Evolutionary conservation across 768 basidiomycete species (phyloP).

Genomic region (Tulasnella sp.): DNA sequence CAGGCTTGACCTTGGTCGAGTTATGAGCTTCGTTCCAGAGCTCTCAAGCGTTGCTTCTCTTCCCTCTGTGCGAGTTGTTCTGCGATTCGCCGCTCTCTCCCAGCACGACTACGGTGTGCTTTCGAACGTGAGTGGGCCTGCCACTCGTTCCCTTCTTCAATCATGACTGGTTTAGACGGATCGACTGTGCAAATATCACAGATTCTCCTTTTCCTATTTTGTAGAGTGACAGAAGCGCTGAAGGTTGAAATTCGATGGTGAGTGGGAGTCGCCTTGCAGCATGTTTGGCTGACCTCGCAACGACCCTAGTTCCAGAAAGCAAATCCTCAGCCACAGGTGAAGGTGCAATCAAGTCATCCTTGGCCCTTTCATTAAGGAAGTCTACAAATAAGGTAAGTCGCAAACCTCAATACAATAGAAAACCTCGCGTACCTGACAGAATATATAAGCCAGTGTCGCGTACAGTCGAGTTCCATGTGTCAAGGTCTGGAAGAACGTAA

Average conservation of each 20-base stretch:
- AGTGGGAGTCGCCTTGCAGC: constrained; percentile 35
- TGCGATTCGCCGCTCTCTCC: constrained; percentile 30
- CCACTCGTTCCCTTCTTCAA: constrained; percentile 62
- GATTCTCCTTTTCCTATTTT: constrained; percentile 55
- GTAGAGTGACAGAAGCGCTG: constrained; percentile 63
- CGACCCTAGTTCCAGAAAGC: constrained; percentile 56
- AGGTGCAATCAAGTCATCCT: constrained; percentile 62
- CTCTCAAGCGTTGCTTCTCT: constrained; percentile 27
- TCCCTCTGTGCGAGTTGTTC: constrained; percentile 28
- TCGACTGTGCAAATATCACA: constrained; percentile 68
- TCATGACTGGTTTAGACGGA: constrained; percentile 60
- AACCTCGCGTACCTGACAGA: constrained; percentile 50
- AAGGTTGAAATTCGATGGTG: constrained; percentile 18
- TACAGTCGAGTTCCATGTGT: constrained; percentile 64
- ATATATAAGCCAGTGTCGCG: constrained; percentile 55
- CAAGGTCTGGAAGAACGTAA: constrained; percentile 48
- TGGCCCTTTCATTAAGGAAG: constrained; percentile 54
- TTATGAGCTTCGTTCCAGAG: neutral
- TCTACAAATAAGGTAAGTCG: constrained; percentile 46
- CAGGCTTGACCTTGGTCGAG: no score
- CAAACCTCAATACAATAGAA: neutral
- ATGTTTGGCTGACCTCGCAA: constrained; percentile 19
- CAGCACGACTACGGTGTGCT: constrained; percentile 38
- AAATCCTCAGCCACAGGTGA: constrained; percentile 60
- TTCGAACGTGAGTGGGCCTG: constrained; percentile 49